phyloP scores from a whole-genome alignment of 2,329 filamentous ascomycete species.

The Phyllosticta paracitricarpa region DNA sequence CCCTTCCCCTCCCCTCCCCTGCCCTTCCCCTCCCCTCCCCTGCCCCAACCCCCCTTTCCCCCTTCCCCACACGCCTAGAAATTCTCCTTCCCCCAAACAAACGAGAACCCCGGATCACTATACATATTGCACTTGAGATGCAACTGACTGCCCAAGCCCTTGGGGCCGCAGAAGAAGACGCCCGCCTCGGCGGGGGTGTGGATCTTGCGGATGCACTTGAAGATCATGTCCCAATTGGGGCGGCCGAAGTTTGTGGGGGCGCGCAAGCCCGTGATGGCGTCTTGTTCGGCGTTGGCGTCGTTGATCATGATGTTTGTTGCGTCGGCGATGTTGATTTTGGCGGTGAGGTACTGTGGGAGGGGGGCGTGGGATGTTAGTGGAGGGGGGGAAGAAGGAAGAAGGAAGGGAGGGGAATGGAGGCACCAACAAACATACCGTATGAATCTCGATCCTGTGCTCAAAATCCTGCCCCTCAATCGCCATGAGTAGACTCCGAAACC shows the following conservation, averaged over 20 bases:
- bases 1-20: too few relatives aligned
- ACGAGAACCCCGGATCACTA: conserved; percentile 64
- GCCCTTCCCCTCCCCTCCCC: too few relatives aligned
- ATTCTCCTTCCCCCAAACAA: conserved; percentile 61
- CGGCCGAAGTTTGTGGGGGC: conserved; percentile 78
- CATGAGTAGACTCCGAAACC: conserved; percentile 74
- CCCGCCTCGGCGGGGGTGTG: conserved; percentile 32
- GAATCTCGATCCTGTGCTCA: conserved; percentile 76
- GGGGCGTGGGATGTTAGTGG: neutral
- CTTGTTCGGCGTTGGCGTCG: conserved; percentile 72
- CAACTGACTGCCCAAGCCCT: conserved; percentile 63
- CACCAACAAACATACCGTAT: conserved; percentile 44
- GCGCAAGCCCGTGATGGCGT: conserved; percentile 72
- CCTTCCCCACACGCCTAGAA: conserved; percentile 36
- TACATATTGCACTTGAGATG: conserved; percentile 85
- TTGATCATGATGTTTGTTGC: conserved; percentile 92
- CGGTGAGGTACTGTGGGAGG: conserved; percentile 62
- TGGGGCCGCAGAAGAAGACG: conserved; percentile 71
- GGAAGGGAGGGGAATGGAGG: neutral
- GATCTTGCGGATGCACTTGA: conserved; percentile 71
- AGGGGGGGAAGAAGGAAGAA: conserved; percentile 1
- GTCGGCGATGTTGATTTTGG: conserved; percentile 76
- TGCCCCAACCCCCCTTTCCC: too few relatives aligned
- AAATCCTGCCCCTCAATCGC: conserved; percentile 82
- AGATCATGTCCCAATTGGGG: conserved; percentile 87